Conservation (phyloP, 2,329 filamentous ascomycete genomes). For the Aspergillus vadensis region DNA sequence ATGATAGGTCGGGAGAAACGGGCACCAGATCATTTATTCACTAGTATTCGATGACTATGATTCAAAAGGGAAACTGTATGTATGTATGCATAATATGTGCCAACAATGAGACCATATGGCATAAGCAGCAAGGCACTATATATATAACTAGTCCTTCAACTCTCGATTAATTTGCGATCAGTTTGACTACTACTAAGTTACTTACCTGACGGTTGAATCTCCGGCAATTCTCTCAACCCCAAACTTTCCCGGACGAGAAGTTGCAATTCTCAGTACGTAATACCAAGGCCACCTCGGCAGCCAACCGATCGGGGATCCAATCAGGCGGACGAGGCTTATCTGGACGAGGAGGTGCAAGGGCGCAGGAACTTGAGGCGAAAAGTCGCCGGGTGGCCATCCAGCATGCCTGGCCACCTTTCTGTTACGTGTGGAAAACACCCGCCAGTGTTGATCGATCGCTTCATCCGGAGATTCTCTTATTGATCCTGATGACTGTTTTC, state of each 20-base stretch:
- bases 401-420: constrained; percentile 19
- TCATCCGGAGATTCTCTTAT: constrained; percentile 19
- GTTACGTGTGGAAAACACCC: constrained; percentile 33
- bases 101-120: neutral
- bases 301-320: constrained; percentile 28
- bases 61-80: too few species aligned
- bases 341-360: neutral
- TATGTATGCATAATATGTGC: neutral
- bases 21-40: neutral
- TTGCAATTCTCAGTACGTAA: constrained; percentile 35
- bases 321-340: constrained; percentile 35
- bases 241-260: neutral
- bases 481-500: constrained; percentile 21
- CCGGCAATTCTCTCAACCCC: neutral
- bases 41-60: neutral
- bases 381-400: constrained; percentile 10
- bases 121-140: neutral
- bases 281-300: constrained; percentile 25
- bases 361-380: constrained; percentile 10
- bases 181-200: too few species aligned
- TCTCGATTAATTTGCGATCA: too few species aligned
- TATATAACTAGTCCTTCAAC: too few species aligned
- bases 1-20: neutral
- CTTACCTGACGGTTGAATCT: too few species aligned
- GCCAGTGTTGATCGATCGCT: constrained; percentile 18